Percentiles rank a stretch among this genome's conserved stretches.
phyloP scores from a whole-genome alignment of 139 green algal genomes.

The Volvox africanus region DNA sequence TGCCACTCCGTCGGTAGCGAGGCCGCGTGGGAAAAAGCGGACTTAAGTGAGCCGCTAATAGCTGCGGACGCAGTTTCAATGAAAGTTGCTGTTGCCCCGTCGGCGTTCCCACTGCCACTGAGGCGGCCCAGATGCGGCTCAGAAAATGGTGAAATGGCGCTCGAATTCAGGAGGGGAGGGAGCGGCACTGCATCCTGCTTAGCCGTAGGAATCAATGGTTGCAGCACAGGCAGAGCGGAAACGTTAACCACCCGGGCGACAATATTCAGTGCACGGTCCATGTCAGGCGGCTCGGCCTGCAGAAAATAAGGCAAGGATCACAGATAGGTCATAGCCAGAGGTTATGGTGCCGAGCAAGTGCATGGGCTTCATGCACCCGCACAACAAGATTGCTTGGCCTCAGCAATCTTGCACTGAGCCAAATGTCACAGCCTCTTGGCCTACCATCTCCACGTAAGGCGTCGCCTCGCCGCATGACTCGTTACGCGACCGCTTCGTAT shows the following conservation, averaged over 20 bases:
- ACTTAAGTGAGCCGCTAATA: not conserved
- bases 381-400: too few species aligned
- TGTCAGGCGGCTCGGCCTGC: not conserved
- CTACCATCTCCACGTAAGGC: not conserved
- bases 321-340: too few species aligned
- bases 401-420: too few species aligned
- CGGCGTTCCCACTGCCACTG: not conserved
- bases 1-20: slow-evolving; percentile 12
- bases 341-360: too few species aligned
- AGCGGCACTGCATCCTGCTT: slow-evolving; percentile 3
- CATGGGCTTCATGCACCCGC: too few species aligned
- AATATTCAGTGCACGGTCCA: not conserved
- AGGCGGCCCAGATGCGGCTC: not conserved
- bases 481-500: not conserved
- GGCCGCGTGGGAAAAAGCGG: slow-evolving; percentile 3
- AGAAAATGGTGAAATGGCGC: not conserved
- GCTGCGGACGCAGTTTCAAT: not conserved
- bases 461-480: not conserved
- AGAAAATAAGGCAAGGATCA: too few species aligned
- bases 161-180: not conserved
- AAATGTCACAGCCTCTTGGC: not conserved
- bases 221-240: not conserved
- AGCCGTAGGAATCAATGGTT: not conserved
- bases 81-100: not conserved
- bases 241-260: not conserved